phyloP scores from a whole-genome alignment of 1,139 yeast genomes.

The Sugiyamaella paludigena region DNA sequence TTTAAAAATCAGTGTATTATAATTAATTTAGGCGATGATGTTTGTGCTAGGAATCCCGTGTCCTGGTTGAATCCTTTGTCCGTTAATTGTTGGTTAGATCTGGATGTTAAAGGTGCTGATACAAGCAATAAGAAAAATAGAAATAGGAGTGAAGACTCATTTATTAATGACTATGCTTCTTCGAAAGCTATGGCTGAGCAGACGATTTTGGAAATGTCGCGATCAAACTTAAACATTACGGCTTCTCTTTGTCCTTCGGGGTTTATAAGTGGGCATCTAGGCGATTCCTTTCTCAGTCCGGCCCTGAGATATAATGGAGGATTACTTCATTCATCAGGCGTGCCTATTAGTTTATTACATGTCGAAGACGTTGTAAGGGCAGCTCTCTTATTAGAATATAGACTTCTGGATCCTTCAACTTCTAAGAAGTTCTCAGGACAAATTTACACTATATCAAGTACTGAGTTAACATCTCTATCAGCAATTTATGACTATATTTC shows the following conservation, averaged over 20 bases:
- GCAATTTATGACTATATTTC: slow-evolving; percentile 24
- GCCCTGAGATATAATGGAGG: slow-evolving; percentile 28
- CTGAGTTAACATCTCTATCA: slow-evolving; percentile 25
- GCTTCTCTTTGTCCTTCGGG: slow-evolving; percentile 31
- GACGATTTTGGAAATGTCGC: slow-evolving; percentile 16
- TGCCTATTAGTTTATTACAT: slow-evolving; percentile 32
- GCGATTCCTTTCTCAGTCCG: slow-evolving; percentile 32
- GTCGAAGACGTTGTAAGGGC: slow-evolving; percentile 36
- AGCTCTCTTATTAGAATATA: slow-evolving; percentile 28
- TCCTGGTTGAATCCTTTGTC: slow-evolving; percentile 12
- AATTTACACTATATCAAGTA: slow-evolving; percentile 8
- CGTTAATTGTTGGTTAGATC: slow-evolving; percentile 1
- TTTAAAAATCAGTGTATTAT: slow-evolving; percentile 1
- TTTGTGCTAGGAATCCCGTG: not conserved
- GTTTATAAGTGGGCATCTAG: slow-evolving; percentile 32
- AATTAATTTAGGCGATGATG: slow-evolving; percentile 12
- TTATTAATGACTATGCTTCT: slow-evolving; percentile 31
- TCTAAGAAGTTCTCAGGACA: not conserved
- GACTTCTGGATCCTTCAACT: slow-evolving; percentile 19
- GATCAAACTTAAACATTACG: slow-evolving; percentile 13
- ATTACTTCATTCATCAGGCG: slow-evolving; percentile 28
- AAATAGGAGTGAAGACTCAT: slow-evolving; percentile 11
- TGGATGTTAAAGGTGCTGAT: not conserved
- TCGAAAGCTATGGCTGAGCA: slow-evolving; percentile 22
- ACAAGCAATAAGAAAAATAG: slow-evolving; percentile 3